A percentile compares a stretch with the other conserved stretches of the same genome.
Evolutionary conservation across 805 yeast genomes (phyloP).

Genomic region (Metschnikowia arizonensis): DNA sequence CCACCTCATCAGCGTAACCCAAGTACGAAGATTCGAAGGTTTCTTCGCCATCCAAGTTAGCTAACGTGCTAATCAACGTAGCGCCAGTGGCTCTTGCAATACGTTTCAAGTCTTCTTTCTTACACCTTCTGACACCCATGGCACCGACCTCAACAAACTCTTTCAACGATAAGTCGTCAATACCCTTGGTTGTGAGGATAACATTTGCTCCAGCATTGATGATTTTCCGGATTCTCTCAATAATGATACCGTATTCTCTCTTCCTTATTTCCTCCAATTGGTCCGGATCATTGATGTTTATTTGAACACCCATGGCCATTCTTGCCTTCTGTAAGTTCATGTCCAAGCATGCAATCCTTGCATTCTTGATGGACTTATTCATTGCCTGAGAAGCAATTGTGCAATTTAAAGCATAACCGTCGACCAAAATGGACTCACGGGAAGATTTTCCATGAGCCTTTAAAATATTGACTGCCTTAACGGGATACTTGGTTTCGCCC

Average conservation of each 20-base stretch:
- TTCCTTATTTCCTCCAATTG: constrained; percentile 89
- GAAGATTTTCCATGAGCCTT: constrained; percentile 97
- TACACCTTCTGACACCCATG: constrained; percentile 95
- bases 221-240: constrained; percentile 79
- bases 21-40: constrained; percentile 78
- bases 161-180: constrained; percentile 87
- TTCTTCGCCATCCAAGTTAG: constrained; percentile 95
- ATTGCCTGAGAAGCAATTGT: constrained; percentile 97
- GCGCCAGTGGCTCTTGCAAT: constrained; percentile 99
- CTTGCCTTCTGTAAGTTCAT: constrained; percentile 92
- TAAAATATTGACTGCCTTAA: constrained; percentile 91
- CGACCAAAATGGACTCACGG: constrained; percentile 75
- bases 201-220: constrained; percentile 89
- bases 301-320: constrained; percentile 98
- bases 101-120: constrained; percentile 92
- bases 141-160: constrained; percentile 88
- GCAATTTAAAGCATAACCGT: constrained; percentile 95
- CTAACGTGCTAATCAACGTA: constrained; percentile 76
- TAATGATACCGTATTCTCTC: constrained; percentile 79
- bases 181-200: constrained; percentile 88
- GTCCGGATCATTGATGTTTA: constrained; percentile 95
- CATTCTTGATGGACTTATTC: constrained; percentile 65
- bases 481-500: constrained; percentile 90
- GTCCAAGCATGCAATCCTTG: constrained; percentile 85
- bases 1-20: constrained; percentile 88